A percentile compares a stretch with the other conserved stretches of the same genome.
These are phyloP conservation scores for Smittium culicis DNA, from an alignment of 371 early-diverging fungal species.

Conservation along the genomic window DNA sequence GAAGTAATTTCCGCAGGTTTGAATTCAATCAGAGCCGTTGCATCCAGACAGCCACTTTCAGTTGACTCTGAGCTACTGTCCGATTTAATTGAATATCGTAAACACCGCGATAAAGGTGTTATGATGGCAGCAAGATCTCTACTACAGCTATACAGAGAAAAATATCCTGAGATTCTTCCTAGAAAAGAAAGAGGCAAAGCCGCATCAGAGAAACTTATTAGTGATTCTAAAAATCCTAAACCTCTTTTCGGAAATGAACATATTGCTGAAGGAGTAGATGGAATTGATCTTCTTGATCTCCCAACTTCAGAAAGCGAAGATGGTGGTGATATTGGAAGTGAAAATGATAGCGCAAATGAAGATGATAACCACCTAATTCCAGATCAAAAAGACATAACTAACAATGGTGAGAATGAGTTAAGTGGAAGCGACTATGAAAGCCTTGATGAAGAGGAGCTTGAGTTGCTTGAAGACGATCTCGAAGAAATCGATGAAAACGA, in stretches of 20 bases:
- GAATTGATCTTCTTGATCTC: slow-evolving; percentile 50
- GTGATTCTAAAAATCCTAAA: slow-evolving; percentile 25
- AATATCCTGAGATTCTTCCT: slow-evolving; percentile 81
- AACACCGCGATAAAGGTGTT: too few species aligned
- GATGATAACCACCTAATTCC: too few species aligned
- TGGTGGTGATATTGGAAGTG: slow-evolving; percentile 12
- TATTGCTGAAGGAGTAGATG: slow-evolving; percentile 57
- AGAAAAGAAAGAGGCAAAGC: slow-evolving; percentile 84
- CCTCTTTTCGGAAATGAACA: slow-evolving; percentile 62
- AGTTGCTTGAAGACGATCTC: slow-evolving; percentile 35
- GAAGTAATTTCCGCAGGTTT: slow-evolving; percentile 87
- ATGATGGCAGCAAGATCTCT: too few species aligned
- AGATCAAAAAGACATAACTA: slow-evolving; percentile 10
- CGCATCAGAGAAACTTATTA: slow-evolving; percentile 57
- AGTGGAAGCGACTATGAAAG: too few species aligned
- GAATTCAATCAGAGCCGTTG: slow-evolving; percentile 88
- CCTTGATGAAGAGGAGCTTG: slow-evolving; percentile 27
- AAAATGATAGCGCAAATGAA: too few species aligned
- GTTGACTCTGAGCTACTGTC: slow-evolving; percentile 71
- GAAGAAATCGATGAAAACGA: slow-evolving; percentile 38
- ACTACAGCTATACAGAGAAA: slow-evolving; percentile 78
- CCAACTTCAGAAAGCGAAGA: too few species aligned
- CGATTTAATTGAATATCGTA: too few species aligned
- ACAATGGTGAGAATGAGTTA: too few species aligned
- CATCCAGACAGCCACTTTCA: slow-evolving; percentile 73